These are phyloP conservation scores for Botrytis paeoniae DNA, from an alignment of 2,329 filamentous ascomycete species.

Conservation along the genomic window DNA sequence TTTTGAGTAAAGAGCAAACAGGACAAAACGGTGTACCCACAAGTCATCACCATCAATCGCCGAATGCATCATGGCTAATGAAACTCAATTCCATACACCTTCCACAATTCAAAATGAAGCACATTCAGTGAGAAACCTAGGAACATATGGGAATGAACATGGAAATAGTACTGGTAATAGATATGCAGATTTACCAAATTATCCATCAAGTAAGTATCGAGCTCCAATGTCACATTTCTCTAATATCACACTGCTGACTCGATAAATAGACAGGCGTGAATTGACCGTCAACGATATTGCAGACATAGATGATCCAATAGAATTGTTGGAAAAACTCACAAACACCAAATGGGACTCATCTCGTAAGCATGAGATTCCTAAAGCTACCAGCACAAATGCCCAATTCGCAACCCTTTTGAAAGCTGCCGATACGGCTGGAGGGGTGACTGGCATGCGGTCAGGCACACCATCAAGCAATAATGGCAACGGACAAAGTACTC, in stretches of 20 bases:
- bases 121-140: background rate
- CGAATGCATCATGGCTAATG: constrained; percentile 7
- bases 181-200: constrained; percentile 20
- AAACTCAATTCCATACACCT: constrained; percentile 9
- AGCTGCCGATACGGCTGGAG: constrained; percentile 33
- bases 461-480: constrained; percentile 11
- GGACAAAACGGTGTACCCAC: constrained; percentile 1
- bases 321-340: constrained; percentile 32
- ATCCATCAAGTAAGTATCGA: constrained; percentile 11
- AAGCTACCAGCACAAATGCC: constrained; percentile 23
- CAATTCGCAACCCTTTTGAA: constrained; percentile 33
- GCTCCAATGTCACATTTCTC: constrained; percentile 17
- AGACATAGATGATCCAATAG: constrained; percentile 29
- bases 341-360: constrained; percentile 28
- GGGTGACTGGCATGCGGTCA: constrained; percentile 16
- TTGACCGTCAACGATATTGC: constrained; percentile 22
- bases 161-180: constrained; percentile 19
- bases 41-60: background rate
- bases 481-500: background rate
- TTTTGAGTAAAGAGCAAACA: constrained; percentile 21
- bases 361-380: background rate
- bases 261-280: constrained; percentile 22
- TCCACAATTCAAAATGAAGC: constrained; percentile 1
- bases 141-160: constrained; percentile 14
- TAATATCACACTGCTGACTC: constrained; percentile 24